These are phyloP conservation scores for Cicer yamashitae DNA, from an alignment of 306 rosid species.

Conservation along the genomic window DNA sequence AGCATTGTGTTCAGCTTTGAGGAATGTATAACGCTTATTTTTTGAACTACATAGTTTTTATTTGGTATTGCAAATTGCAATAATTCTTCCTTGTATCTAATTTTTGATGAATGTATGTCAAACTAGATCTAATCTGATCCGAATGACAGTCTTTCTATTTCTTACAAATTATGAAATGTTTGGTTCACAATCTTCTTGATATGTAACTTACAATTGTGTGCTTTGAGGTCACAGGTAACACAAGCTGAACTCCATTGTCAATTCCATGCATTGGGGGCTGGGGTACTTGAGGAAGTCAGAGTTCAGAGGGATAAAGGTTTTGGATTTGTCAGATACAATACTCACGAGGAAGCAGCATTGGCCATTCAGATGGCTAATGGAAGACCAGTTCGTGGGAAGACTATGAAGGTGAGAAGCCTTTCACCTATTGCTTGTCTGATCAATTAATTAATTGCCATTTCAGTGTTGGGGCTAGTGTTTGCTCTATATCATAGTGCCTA, in stretches of 20 bases:
- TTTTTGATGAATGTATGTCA: constrained; percentile 28
- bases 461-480: constrained; percentile 28
- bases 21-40: too few relatives aligned
- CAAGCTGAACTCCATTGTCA: constrained; percentile 67
- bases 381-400: constrained; percentile 60
- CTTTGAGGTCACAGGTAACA: constrained; percentile 55
- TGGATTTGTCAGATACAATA: constrained; percentile 70
- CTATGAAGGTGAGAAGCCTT: constrained; percentile 58
- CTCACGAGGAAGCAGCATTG: constrained; percentile 64
- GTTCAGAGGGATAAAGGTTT: constrained; percentile 72
- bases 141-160: constrained; percentile 15
- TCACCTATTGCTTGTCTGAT: constrained; percentile 40
- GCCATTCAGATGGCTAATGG: constrained; percentile 75
- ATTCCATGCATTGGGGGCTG: constrained; percentile 66
- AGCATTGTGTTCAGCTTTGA: too few relatives aligned
- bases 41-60: too few relatives aligned
- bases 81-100: constrained; percentile 22
- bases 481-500: constrained; percentile 7
- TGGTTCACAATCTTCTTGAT: constrained; percentile 16
- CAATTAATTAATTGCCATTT: constrained; percentile 27
- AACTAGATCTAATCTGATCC: constrained; percentile 8
- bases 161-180: constrained; percentile 34
- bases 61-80: constrained; percentile 5
- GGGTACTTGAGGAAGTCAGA: constrained; percentile 69
- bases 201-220: constrained; percentile 29